A percentile compares a stretch with the other conserved stretches of the same genome.
phyloP scores from a whole-genome alignment of 441 rosid species.

The Erodium chrysanthum region DNA sequence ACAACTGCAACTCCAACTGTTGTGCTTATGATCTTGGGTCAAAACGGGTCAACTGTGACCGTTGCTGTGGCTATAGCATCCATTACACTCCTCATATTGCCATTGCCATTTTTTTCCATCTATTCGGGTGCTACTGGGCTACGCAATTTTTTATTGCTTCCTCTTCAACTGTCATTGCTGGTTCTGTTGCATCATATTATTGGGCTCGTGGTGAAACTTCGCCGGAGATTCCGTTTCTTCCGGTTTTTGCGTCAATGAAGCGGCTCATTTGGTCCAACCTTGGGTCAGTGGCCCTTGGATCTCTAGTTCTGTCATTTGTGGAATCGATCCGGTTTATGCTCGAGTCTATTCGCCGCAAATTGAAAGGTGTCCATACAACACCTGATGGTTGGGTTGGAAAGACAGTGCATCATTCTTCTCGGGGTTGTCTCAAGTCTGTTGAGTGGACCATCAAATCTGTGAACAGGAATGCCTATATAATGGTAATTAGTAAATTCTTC shows the following conservation, averaged over 20 bases:
- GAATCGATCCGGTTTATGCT: constrained; percentile 87
- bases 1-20: constrained; percentile 73
- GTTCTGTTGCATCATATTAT: constrained; percentile 90
- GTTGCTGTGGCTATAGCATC: constrained; percentile 78
- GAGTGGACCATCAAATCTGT: constrained; percentile 81
- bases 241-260: constrained; percentile 91
- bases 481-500: constrained; percentile 39
- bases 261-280: constrained; percentile 72
- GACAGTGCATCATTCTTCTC: constrained; percentile 44
- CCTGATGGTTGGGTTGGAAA: constrained; percentile 63
- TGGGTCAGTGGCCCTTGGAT: constrained; percentile 93
- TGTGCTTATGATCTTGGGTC: constrained; percentile 74
- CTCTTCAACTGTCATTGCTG: constrained; percentile 83
- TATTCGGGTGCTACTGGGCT: constrained; percentile 91
- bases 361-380: constrained; percentile 43
- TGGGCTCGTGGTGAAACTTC: constrained; percentile 86
- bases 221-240: constrained; percentile 84
- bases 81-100: constrained; percentile 89
- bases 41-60: constrained; percentile 76
- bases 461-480: constrained; percentile 92
- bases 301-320: constrained; percentile 74
- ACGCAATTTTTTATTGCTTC: constrained; percentile 78
- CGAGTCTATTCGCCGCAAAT: constrained; percentile 65
- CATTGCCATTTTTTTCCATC: constrained; percentile 76
- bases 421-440: constrained; percentile 44